These are phyloP conservation scores for Marasmius tenuissimus DNA, from an alignment of 1,284 basidiomycete genomes.

Conservation along the genomic window DNA sequence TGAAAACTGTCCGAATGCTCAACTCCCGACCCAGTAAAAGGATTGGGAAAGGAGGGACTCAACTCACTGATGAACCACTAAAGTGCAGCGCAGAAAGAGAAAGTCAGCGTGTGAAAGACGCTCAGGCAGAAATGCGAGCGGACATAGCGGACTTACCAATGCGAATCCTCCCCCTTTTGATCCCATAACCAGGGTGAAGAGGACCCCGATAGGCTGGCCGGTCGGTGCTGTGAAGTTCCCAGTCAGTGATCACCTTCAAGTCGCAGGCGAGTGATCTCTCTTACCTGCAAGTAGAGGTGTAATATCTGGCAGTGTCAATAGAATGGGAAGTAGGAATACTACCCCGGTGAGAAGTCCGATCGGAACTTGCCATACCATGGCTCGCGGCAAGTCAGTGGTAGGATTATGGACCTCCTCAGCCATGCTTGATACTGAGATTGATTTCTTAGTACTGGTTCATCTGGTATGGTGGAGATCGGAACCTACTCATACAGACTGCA, in stretches of 20 bases:
- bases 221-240: constrained; percentile 38
- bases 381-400: constrained; percentile 52
- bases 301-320: constrained; percentile 67
- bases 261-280: constrained; percentile 6
- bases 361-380: constrained; percentile 61
- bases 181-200: constrained; percentile 66
- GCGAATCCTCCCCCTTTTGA: constrained; percentile 65
- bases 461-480: background rate
- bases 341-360: constrained; percentile 60
- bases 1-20: too few relatives aligned
- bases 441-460: background rate
- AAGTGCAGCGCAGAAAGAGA: too few relatives aligned
- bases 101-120: too few relatives aligned
- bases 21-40: too few relatives aligned
- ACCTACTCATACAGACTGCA: constrained; percentile 52
- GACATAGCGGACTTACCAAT: constrained; percentile 48
- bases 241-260: background rate
- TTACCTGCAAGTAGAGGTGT: constrained; percentile 49
- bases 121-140: too few relatives aligned
- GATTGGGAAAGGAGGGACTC: too few relatives aligned
- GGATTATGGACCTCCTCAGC: constrained; percentile 68
- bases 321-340: constrained; percentile 64
- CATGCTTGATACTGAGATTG: constrained; percentile 50
- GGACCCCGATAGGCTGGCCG: constrained; percentile 64
- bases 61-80: too few relatives aligned